Base-by-base conservation (phyloP, 495 filamentous ascomycete species). In the Talaromyces ruber region DNA sequence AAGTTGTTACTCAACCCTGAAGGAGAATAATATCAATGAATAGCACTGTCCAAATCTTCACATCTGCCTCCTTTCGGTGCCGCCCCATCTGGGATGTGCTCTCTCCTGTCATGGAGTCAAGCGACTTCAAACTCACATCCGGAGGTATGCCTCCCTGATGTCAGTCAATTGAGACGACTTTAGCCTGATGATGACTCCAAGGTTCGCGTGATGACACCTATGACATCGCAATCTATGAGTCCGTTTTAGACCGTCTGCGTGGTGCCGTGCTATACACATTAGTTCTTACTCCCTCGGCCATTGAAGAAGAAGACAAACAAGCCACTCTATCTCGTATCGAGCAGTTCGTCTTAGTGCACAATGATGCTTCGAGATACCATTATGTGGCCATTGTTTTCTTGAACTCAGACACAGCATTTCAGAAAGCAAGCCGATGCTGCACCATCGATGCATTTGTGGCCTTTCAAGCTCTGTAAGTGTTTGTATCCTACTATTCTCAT, bases 31-130 rank as follows among this genome's bases (percentile, higher is more conserved):
- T 21, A 37, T 14, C 55, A 30, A 60, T 60, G 59, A 29, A 43
- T 30, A 32, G 0, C 59, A 18, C 30, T 4, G 22, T 50, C 3
- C 43, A 47, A 22, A 52, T 60, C 43, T 79, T 83, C 67, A 81
- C 88, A 68, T 85, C 80, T 70, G 76, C 78, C 8, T 79, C 79
- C 25, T 74, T 90, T 39, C 79, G 84, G 29, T 74, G 74, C 54
- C 77, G 81, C 37, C 66, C 71, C 4, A 74, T 79, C 25, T 87
- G 84, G 83, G 71, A 70, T 11, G 65, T 75, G 12, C 64, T 83
- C 8, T 70, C 75, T 2, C 68, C 79, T 2, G 63, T 71, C 24
- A 73, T 90, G 50, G 67, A 74, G 6, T 69, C 74, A 28, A 60
- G 70, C 9, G 64, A 67, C 14, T 24, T 11, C 6, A 26, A 55